These are phyloP conservation scores for Aspergillus sp. DNA, from an alignment of 2,329 filamentous ascomycete genomes.

Conservation along the genomic window DNA sequence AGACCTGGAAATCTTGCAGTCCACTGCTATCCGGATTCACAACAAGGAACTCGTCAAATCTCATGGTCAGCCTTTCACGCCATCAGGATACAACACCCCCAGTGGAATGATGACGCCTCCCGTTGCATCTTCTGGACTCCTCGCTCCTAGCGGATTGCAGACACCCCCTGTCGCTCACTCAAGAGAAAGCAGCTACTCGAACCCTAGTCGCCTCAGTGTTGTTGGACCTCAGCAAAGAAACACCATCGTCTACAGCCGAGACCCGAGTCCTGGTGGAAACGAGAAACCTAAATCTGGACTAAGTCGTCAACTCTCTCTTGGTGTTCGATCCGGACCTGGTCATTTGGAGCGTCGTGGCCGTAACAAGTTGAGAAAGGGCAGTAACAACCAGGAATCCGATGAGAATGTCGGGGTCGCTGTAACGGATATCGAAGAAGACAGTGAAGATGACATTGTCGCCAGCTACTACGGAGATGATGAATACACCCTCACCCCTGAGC, in stretches of 20 bases:
- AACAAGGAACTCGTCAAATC: constrained; percentile 37
- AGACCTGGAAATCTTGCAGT: constrained; percentile 59
- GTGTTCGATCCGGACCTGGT: constrained; percentile 36
- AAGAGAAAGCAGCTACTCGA: constrained; percentile 23
- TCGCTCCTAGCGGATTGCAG: constrained; percentile 25
- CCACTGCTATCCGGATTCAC: constrained; percentile 55
- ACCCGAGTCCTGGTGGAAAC: constrained; percentile 27
- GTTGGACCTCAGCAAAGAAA: constrained; percentile 34
- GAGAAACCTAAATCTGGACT: constrained; percentile 27
- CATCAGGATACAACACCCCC: constrained; percentile 41
- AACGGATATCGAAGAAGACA: constrained; percentile 31
- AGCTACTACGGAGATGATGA: constrained; percentile 37
- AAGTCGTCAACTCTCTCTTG: constrained; percentile 34
- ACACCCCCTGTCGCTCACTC: constrained; percentile 31
- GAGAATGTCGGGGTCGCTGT: constrained; percentile 21
- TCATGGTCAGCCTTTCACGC: constrained; percentile 27
- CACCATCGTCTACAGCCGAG: constrained; percentile 36
- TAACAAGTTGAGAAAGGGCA: constrained; percentile 18
- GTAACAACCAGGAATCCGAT: constrained; percentile 21
- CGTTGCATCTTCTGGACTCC: constrained; percentile 16
- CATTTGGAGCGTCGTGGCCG: constrained; percentile 27
- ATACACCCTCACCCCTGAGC: constrained; percentile 31
- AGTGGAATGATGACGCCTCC: constrained; percentile 32
- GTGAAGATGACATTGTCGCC: constrained; percentile 32
- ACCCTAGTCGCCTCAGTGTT: constrained; percentile 25